These are phyloP conservation scores for Microcera coccophila DNA, from an alignment of 2,329 filamentous ascomycete species.

Conservation along the genomic window DNA sequence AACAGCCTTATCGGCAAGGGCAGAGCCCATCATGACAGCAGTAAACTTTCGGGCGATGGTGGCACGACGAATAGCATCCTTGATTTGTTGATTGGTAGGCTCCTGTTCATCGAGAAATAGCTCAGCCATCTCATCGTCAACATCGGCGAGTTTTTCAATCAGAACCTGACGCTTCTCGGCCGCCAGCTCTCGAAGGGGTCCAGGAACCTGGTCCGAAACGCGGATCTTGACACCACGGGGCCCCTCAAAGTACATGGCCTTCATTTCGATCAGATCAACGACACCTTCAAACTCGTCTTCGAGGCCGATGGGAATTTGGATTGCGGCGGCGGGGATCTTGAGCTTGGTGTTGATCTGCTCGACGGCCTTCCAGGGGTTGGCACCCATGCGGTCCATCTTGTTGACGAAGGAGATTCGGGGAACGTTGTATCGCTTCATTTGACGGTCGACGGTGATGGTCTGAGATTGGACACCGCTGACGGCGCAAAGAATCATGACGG, in stretches of 20 bases:
- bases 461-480: constrained; percentile 97
- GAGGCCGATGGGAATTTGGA: constrained; percentile 89
- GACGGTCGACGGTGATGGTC: constrained; percentile 95
- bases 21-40: constrained; percentile 94
- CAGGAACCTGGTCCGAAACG: constrained; percentile 75
- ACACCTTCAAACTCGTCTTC: constrained; percentile 93
- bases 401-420: constrained; percentile 95
- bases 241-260: constrained; percentile 88
- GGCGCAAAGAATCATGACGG: constrained; percentile 97
- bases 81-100: constrained; percentile 78
- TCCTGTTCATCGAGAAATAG: constrained; percentile 84
- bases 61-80: constrained; percentile 82
- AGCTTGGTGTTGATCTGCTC: constrained; percentile 98
- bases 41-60: constrained; percentile 90
- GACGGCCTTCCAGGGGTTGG: constrained; percentile 95
- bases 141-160: constrained; percentile 93
- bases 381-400: constrained; percentile 99
- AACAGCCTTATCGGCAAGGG: constrained; percentile 87
- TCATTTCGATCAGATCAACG: constrained; percentile 89
- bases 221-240: constrained; percentile 72
- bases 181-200: constrained; percentile 69
- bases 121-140: constrained; percentile 96
- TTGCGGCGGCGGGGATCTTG: constrained; percentile 84
- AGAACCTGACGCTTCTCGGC: constrained; percentile 79
- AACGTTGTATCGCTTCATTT: constrained; percentile 98